Evolutionary conservation across 2,329 filamentous ascomycete species (phyloP).

Genomic region (Colletotrichum viniferum): DNA sequence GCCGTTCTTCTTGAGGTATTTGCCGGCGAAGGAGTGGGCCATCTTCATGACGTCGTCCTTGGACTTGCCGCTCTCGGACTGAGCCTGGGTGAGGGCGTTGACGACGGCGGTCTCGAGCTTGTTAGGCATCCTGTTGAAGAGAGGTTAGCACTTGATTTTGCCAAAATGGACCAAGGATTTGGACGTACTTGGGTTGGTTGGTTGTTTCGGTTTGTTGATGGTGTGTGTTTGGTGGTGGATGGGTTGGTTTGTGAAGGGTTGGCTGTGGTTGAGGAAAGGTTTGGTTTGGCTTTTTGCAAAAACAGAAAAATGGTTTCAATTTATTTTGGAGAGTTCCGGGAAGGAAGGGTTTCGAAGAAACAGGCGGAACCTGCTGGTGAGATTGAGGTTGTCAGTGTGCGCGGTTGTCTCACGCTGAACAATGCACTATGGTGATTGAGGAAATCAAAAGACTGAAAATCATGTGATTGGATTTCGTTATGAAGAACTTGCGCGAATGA

Average conservation of each 20-base stretch:
- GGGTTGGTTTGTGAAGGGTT: neutral
- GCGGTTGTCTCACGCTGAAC: neutral
- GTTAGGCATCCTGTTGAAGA: neutral
- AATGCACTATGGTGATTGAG: neutral
- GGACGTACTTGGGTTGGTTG: neutral
- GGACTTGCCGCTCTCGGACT: neutral
- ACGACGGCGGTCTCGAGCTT: neutral
- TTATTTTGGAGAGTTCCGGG: neutral
- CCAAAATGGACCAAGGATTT: accelerated
- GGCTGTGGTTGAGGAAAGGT: neutral
- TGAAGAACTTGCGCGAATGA: neutral
- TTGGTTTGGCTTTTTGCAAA: neutral
- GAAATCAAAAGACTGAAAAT: neutral
- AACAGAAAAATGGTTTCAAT: neutral
- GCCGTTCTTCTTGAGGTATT: neutral
- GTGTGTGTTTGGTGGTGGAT: neutral
- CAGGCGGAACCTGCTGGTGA: neutral
- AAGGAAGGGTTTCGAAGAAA: neutral
- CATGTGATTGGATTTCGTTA: neutral
- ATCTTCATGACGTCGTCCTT: neutral
- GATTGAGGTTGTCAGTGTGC: neutral
- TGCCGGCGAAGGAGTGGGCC: neutral
- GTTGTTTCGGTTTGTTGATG: neutral
- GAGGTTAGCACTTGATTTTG: neutral
- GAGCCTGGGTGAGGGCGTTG: neutral